Base-by-base conservation (phyloP, 2,329 filamentous ascomycete genomes). In the Fusarium illudens region DNA sequence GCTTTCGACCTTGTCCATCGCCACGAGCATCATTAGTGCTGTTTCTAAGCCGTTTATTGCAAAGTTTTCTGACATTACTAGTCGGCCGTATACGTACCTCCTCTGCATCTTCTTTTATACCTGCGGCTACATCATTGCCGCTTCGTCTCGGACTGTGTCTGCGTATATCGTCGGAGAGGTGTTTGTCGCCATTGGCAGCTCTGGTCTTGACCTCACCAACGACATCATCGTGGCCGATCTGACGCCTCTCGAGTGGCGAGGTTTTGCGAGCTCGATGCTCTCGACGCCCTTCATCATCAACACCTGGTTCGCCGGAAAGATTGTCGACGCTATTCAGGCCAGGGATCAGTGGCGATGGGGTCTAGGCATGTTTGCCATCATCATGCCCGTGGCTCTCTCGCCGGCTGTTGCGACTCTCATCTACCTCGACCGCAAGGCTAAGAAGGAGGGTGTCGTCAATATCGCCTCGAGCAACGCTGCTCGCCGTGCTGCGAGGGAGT, bases 141-240 rank as follows among this genome's bases (percentile, higher is more conserved):
- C 88, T 2, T 82, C 83, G 0, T 84, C 86, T 3, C 79, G 79
- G 22, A 83, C 80, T 57, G 82, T 89, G 52, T 77, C 82, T 25
- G 82, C 84, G 6, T 87, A 86, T 50, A 80, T 84, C 0, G 82
- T 81, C 3, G 85, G 84, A 2, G 81, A 86, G 65, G 82, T 89
- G 11, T 87, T 90, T 74, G 88, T 89, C 58, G 81, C 83, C 1
- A 80, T 88, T 6, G 88, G 88, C 3, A 82, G 83, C 49, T 87
- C 87, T 0, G 87, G 87, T 3, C 82, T 89, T 7, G 85, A 87
- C 58, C 84, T 90, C 29, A 79, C 89, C 48, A 86, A 88, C 70
- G 86, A 89, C 66, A 86, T 90, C 52, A 87, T 90, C 68, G 84
- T 89, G 39, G 86, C 87, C 2, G 89, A 90, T 72, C 83, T 88